These are phyloP conservation scores for Termitomyces titanicus DNA, from an alignment of 768 basidiomycete genomes.

Conservation along the genomic window DNA sequence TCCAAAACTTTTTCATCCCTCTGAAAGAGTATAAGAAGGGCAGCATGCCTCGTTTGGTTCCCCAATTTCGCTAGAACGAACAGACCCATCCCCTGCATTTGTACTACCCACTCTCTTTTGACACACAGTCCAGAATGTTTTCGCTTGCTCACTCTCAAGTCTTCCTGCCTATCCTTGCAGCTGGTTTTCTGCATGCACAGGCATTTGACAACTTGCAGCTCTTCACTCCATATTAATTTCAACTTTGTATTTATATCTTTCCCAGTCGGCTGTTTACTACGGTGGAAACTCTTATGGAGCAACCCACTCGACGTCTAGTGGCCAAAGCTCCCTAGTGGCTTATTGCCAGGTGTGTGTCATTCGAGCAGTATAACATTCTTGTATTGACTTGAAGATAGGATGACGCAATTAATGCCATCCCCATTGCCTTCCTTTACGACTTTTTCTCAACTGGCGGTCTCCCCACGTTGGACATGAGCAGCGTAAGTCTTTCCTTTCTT, in stretches of 20 bases:
- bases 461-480: constrained; percentile 59
- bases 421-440: constrained; percentile 57
- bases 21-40: neutral
- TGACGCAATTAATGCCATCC: constrained; percentile 52
- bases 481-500: constrained; percentile 29
- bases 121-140: neutral
- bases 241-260: neutral
- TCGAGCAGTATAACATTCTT: neutral
- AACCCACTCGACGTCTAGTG: constrained; percentile 35
- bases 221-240: neutral
- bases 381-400: constrained; percentile 33
- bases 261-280: constrained; percentile 36
- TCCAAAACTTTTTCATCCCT: neutral
- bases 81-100: neutral
- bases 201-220: constrained; percentile 30
- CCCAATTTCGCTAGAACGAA: neutral
- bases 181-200: constrained; percentile 6
- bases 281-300: constrained; percentile 63
- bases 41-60: neutral
- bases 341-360: constrained; percentile 47
- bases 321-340: constrained; percentile 36
- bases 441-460: constrained; percentile 57
- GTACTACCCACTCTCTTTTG: constrained; percentile 1
- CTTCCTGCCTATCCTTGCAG: constrained; percentile 1
- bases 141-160: neutral